phyloP scores from a whole-genome alignment of 129 eudicot species.

The Flaveria sonorensis region DNA sequence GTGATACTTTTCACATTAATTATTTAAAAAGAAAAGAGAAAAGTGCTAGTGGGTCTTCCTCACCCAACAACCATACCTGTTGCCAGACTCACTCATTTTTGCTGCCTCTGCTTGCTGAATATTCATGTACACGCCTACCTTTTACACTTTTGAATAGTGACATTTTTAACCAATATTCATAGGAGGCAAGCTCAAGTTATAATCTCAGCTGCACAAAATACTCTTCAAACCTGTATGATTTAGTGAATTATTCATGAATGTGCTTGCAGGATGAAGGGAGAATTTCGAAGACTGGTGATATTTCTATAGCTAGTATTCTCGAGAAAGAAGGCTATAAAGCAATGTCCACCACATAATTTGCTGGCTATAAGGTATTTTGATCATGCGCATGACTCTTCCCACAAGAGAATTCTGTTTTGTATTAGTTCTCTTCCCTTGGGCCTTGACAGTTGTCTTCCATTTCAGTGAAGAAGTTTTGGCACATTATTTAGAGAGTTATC shows the following conservation, averaged over 20 bases:
- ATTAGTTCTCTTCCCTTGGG: background rate
- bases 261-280: slow-evolving; percentile 74
- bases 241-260: background rate
- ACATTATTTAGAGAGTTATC: slow-evolving; percentile 5
- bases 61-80: background rate
- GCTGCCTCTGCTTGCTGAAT: background rate
- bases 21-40: background rate
- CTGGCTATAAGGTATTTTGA: slow-evolving; percentile 28
- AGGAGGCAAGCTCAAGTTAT: slow-evolving; percentile 2
- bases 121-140: background rate
- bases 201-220: slow-evolving; percentile 1
- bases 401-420: background rate
- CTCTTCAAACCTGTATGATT: background rate
- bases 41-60: background rate
- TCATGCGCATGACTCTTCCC: background rate
- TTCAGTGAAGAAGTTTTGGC: slow-evolving; percentile 30
- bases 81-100: background rate
- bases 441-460: slow-evolving; percentile 9
- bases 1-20: background rate
- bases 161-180: background rate
- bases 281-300: slow-evolving; percentile 86
- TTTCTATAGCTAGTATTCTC: slow-evolving; percentile 64
- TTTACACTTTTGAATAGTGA: background rate
- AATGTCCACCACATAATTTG: slow-evolving; percentile 50
- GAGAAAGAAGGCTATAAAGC: slow-evolving; percentile 94